A percentile compares a stretch with the other conserved stretches of the same genome.
Conservation (phyloP, 2,329 filamentous ascomycete genomes). For the Colletotrichum spinosum region DNA sequence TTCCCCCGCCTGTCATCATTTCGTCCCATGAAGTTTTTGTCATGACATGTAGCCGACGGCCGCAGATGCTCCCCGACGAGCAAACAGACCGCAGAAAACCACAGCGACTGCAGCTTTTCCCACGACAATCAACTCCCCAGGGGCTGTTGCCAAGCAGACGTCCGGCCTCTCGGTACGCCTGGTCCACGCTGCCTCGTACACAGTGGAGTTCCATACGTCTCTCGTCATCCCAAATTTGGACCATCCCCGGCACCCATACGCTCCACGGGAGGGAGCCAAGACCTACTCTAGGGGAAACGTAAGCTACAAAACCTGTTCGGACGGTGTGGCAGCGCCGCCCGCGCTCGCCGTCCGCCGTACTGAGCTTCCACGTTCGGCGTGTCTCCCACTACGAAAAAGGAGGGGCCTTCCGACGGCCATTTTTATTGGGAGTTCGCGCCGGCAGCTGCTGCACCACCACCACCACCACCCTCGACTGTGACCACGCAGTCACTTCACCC, state of each 20-base stretch:
- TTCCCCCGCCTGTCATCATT: slow-evolving; percentile 27
- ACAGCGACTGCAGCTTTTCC: background rate
- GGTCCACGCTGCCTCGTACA: slow-evolving; percentile 34
- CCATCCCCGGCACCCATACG: slow-evolving; percentile 26
- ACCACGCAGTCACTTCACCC: slow-evolving; percentile 1
- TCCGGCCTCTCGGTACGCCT: slow-evolving; percentile 26
- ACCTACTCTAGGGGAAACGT: slow-evolving; percentile 35
- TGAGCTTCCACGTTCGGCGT: slow-evolving; percentile 12
- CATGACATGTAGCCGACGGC: slow-evolving; percentile 26
- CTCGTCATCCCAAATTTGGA: slow-evolving; percentile 30
- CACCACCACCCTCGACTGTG: too few relatives aligned
- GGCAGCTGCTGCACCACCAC: slow-evolving; percentile 6
- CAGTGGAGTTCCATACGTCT: slow-evolving; percentile 34
- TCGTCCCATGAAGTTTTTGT: slow-evolving; percentile 33
- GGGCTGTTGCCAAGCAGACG: slow-evolving; percentile 23
- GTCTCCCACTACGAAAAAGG: slow-evolving; percentile 12
- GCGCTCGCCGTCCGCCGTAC: slow-evolving; percentile 29
- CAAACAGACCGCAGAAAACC: slow-evolving; percentile 4
- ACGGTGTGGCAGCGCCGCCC: slow-evolving; percentile 33
- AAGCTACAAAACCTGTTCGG: slow-evolving; percentile 36
- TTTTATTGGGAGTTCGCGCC: slow-evolving; percentile 33
- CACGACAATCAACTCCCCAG: background rate
- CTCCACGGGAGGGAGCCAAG: slow-evolving; percentile 33
- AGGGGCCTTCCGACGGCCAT: slow-evolving; percentile 21
- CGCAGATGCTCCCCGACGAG: slow-evolving; percentile 20